Conservation (phyloP, 148 eudicot genomes). For the Rhododendron vialii region DNA sequence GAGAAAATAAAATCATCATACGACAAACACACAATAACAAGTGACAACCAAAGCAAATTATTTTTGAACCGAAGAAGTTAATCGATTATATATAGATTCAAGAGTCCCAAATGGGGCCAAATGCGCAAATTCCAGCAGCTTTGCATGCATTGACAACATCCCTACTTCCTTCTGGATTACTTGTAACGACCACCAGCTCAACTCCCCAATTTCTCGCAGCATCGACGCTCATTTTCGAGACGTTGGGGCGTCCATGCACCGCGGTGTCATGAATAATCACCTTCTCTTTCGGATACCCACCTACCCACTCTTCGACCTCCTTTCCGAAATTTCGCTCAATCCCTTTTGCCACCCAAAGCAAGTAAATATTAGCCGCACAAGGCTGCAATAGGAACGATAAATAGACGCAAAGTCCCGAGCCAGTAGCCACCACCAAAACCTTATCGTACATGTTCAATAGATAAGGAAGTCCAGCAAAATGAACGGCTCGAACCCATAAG, state of each 20-base stretch:
- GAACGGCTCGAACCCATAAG: conserved; percentile 46
- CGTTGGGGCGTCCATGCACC: conserved; percentile 38
- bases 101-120: too few species aligned
- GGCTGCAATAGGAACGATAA: conserved; percentile 45
- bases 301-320: conserved; percentile 35
- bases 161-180: conserved; percentile 50
- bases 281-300: conserved; percentile 31
- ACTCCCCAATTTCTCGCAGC: conserved; percentile 38
- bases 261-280: conserved; percentile 50
- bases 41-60: too few species aligned
- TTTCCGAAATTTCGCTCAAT: conserved; percentile 44
- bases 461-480: conserved; percentile 46
- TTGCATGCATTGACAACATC: conserved; percentile 10
- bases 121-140: not conserved
- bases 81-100: too few species aligned
- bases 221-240: conserved; percentile 36
- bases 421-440: conserved; percentile 43
- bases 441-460: conserved; percentile 37
- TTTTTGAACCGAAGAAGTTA: too few species aligned
- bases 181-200: conserved; percentile 42
- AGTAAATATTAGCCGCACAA: conserved; percentile 28
- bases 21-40: too few species aligned
- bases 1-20: too few species aligned
- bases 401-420: conserved; percentile 48
- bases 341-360: conserved; percentile 49